Evolutionary conservation across 306 rosid species (phyloP).

Genomic region (Acmispon strigosus): DNA sequence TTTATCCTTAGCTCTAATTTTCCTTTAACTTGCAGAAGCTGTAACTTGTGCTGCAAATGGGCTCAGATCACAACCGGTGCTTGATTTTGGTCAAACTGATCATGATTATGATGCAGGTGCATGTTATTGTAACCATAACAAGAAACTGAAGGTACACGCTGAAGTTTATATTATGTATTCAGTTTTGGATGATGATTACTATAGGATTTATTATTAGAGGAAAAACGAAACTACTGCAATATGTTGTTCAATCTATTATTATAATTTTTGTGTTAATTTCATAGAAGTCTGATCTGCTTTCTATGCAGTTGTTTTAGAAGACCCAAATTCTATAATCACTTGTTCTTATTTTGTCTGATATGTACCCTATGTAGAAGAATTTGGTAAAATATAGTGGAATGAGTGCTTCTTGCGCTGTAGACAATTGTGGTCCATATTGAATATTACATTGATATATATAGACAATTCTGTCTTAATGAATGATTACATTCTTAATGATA

Average conservation of each 20-base stretch:
- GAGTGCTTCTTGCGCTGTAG: neutral
- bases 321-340: neutral
- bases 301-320: neutral
- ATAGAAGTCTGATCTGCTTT: neutral
- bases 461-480: too few relatives aligned
- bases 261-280: neutral
- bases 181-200: neutral
- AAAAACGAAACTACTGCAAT: neutral
- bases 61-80: neutral
- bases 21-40: neutral
- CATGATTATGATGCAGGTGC: neutral
- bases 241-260: neutral
- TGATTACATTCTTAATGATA: too few relatives aligned
- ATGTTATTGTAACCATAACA: neutral
- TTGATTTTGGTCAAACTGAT: neutral
- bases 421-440: neutral
- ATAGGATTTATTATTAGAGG: neutral
- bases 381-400: neutral
- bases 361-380: neutral
- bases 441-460: too few relatives aligned
- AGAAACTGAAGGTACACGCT: neutral
- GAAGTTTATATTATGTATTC: neutral
- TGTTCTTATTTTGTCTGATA: neutral
- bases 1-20: neutral
- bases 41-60: neutral